Evolutionary conservation across 371 early-diverging fungal genomes (phyloP).

Genomic region (Conidiobolus incongruus): DNA sequence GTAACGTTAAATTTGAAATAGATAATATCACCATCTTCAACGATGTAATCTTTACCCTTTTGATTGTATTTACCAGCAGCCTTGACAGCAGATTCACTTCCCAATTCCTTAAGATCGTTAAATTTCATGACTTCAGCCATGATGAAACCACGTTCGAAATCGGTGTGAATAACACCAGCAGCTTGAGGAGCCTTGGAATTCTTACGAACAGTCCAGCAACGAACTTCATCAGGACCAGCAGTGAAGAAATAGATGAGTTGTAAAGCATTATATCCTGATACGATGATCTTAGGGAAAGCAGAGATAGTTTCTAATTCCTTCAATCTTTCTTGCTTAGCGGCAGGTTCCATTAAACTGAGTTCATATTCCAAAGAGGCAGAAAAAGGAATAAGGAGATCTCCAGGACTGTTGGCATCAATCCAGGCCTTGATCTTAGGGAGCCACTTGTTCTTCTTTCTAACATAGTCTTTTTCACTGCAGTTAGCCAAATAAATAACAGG

Average conservation of each 20-base stretch:
- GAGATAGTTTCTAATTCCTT: slow-evolving; percentile 15
- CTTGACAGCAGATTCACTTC: slow-evolving; percentile 47
- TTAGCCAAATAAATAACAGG: slow-evolving; percentile 88
- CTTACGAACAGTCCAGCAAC: slow-evolving; percentile 58
- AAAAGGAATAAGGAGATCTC: slow-evolving; percentile 82
- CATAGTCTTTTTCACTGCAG: slow-evolving; percentile 46
- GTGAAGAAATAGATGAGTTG: slow-evolving; percentile 82
- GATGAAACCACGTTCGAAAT: slow-evolving; percentile 80
- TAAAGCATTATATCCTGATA: slow-evolving; percentile 71
- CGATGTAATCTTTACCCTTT: slow-evolving; percentile 54
- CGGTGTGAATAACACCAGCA: slow-evolving; percentile 70
- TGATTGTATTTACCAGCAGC: slow-evolving; percentile 47
- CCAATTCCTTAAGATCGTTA: slow-evolving; percentile 40
- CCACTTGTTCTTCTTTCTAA: slow-evolving; percentile 46
- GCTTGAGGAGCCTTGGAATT: slow-evolving; percentile 78
- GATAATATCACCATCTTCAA: slow-evolving; percentile 42
- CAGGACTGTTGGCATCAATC: slow-evolving; percentile 71
- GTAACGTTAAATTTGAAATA: slow-evolving; percentile 21
- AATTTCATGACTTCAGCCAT: slow-evolving; percentile 78
- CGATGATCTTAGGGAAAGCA: slow-evolving; percentile 53
- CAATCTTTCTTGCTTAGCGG: slow-evolving; percentile 15
- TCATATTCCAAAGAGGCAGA: slow-evolving; percentile 54
- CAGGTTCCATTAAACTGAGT: slow-evolving; percentile 13
- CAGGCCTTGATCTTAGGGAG: slow-evolving; percentile 72
- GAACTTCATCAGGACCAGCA: slow-evolving; percentile 65